Conservation (phyloP, 2,329 filamentous ascomycete species). For the Triangularia setosa region DNA sequence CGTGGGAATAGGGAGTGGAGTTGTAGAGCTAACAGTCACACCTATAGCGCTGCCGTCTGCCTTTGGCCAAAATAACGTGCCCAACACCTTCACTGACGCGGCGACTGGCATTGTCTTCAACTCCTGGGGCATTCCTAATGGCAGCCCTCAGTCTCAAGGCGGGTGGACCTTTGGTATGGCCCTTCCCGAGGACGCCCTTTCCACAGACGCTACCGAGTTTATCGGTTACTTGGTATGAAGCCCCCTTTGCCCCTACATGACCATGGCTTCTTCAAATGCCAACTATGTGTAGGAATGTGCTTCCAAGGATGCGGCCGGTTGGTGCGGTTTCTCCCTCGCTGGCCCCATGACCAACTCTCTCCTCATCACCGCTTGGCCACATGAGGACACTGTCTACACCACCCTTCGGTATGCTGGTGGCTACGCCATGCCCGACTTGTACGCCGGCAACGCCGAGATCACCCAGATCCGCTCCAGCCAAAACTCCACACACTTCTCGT, state of each 20-base stretch:
- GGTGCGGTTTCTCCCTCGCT: conserved; percentile 51
- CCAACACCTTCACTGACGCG: conserved; percentile 40
- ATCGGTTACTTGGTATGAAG: conserved; percentile 49
- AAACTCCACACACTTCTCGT: conserved; percentile 51
- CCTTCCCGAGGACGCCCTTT: conserved; percentile 42
- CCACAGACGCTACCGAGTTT: conserved; percentile 45
- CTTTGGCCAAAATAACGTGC: conserved; percentile 25
- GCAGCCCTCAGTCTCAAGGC: conserved; percentile 35
- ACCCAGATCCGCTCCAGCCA: conserved; percentile 52
- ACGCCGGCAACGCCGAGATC: conserved; percentile 55
- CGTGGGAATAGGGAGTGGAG: no score
- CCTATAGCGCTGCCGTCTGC: conserved; percentile 23
- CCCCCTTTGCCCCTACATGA: not conserved
- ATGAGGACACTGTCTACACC: conserved; percentile 45
- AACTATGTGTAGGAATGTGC: conserved; percentile 37
- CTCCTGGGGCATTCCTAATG: conserved; percentile 40
- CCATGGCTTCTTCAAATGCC: not conserved
- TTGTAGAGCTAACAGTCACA: no score
- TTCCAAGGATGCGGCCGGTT: conserved; percentile 41
- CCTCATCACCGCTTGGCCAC: conserved; percentile 50
- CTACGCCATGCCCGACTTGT: conserved; percentile 51
- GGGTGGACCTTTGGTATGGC: conserved; percentile 49
- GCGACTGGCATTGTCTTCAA: conserved; percentile 50
- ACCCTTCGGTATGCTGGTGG: conserved; percentile 51
- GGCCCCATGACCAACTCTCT: conserved; percentile 51